Conservation (phyloP, 345 rosid species). For the Corchorus capsularis region DNA sequence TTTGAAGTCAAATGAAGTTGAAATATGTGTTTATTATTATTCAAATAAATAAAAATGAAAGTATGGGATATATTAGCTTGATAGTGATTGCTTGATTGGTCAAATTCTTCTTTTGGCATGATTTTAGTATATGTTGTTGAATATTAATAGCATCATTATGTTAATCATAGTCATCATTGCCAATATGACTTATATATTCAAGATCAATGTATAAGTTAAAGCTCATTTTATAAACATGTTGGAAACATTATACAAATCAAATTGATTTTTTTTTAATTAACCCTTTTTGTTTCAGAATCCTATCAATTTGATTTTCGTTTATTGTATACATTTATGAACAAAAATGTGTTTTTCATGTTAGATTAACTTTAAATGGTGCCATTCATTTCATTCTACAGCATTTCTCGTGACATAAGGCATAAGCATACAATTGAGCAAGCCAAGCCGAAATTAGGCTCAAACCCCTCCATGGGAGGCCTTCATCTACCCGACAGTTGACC, state of each 20-base stretch:
- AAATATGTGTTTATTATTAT: not conserved
- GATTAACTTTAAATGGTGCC: too few relatives aligned
- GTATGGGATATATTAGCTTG: not conserved
- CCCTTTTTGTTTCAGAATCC: not conserved
- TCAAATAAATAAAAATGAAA: not conserved
- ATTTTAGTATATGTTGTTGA: conserved; percentile 5
- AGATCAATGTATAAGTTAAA: not conserved
- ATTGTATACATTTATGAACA: not conserved
- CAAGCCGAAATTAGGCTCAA: not conserved
- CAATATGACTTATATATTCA: not conserved
- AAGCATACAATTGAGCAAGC: not conserved
- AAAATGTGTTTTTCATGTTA: too few relatives aligned
- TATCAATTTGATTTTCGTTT: too few relatives aligned
- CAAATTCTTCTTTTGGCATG: conserved; percentile 3
- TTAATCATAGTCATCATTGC: conserved; percentile 9
- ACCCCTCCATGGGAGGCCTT: not conserved
- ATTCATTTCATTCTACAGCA: not conserved
- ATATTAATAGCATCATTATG: conserved; percentile 9
- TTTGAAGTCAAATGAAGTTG: conserved; percentile 3
- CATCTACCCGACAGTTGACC: conserved; percentile 1
- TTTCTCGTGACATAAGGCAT: not conserved
- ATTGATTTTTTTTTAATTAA: not conserved
- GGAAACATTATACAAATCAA: not conserved
- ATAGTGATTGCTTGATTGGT: conserved; percentile 11
- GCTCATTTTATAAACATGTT: not conserved